Base-by-base conservation (phyloP, 495 filamentous ascomycete genomes). In the Penicillium canariense region DNA sequence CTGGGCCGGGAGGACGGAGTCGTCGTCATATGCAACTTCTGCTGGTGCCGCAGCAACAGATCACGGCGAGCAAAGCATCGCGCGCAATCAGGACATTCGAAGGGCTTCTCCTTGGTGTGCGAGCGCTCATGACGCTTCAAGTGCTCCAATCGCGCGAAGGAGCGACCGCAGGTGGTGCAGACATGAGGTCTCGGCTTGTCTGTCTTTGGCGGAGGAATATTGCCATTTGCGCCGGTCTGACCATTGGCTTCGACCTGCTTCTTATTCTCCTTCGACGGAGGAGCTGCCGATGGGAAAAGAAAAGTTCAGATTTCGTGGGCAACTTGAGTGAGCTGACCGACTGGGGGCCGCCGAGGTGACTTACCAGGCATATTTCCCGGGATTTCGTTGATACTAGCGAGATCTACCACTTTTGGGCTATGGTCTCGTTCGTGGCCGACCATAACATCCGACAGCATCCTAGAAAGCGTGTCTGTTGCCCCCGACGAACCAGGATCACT, bases 61-160 rank as follows among this genome's bases (percentile, higher is more conserved):
- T 99, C 94, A 53, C 94, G 83, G 30, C 94, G 84, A 27, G 94
- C 94, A 76, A 99, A 99, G 78, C 94, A 97, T 66, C 94, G 77
- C 18, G 89, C 80, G 67, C 94, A 99, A 69, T 97, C 91, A 22
- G 93, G 92, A 59, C 94, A 99, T 68, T 96, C 93, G 66, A 99
- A 99, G 2, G 94, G 94, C 77, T 98, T 98, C 69, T 99, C 94
- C 68, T 99, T 99, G 10, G 94, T 99, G 63, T 99, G 94, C 17
- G 94, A 97, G 38, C 94, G 86, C 78, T 99, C 94, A 73, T 99
- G 94, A 40, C 94, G 88, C 76, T 99, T 99, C 55, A 99, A 76
- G 73, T 99, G 94, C 74, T 99, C 94, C 60, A 99, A 73, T 52
- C 94, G 85, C 50, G 94, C 94, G 68, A 99, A 99, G 3, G 90